Base-by-base conservation (phyloP, 2,329 filamentous ascomycete genomes). In the Talaromyces amestolkiae region DNA sequence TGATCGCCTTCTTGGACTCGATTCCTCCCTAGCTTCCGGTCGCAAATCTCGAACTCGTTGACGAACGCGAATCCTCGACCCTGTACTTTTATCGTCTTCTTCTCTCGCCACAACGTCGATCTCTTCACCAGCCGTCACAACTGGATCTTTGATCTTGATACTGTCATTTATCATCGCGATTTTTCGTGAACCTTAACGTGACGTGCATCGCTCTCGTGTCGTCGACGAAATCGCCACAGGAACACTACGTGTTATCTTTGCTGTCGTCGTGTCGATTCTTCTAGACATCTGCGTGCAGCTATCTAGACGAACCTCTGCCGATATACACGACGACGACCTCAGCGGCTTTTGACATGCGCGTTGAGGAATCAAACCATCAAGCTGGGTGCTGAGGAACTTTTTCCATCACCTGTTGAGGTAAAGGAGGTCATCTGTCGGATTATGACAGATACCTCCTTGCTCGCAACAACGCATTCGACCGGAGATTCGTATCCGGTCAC, bases 391-490 rank as follows among this genome's bases (percentile, higher is more conserved):
- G 66, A 68, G 66, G 63, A 68, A 63, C 65, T 64, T 68, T 54
- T 63, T 58, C 56, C 64, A 67, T 66, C 65, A 58, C 58, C 45
- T 33, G 39, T 63, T 47, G 64, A 66, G 65, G 66, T 59, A 72
- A 78, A 80, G 78, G 80, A 78, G 79, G 78, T 77, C 73, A 74
- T 77, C 79, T 82, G 81, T 81, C 81, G 72, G 80, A 83, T 78
- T 82, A 83, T 83, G 81, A 83, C 81, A 82, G 81, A 83, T 80
- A 80, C 79, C 80, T 81, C 78, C 77, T 80, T 80, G 72, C 73
- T 80, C 74, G 75, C 78, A 76, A 80, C 76, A 76, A 82, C 81
- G 80, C 78, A 81, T 76, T 76, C 79, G 72, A 76, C 77, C 72
- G 79, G 79, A 74, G 77, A 80, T 73, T 71, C 77, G 68, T 78